Evolutionary conservation across 139 green algal species (phyloP).

Genomic region (Astrephomene gubernaculifera): DNA sequence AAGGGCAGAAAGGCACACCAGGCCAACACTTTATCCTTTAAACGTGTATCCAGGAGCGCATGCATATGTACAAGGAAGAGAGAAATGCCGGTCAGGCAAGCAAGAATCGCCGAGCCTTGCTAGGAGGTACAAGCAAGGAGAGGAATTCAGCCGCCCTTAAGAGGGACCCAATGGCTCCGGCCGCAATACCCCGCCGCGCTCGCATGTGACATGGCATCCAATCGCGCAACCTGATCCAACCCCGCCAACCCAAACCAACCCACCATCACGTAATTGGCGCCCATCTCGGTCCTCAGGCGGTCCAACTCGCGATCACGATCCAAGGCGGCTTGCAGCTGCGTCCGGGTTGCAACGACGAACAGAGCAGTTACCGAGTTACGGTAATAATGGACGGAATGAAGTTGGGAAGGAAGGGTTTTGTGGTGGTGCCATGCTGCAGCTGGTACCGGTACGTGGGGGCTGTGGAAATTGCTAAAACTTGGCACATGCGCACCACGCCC

Average conservation of each 20-base stretch:
- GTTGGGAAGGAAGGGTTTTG: neutral
- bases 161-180: neutral
- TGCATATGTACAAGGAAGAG: neutral
- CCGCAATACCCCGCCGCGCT: neutral
- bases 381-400: neutral
- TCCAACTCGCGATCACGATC: conserved; percentile 27
- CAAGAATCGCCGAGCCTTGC: neutral
- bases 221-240: neutral
- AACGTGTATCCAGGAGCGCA: too few relatives aligned
- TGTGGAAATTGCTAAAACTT: neutral
- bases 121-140: neutral
- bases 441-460: neutral
- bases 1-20: neutral
- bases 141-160: too few relatives aligned
- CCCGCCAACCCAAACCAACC: neutral
- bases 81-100: neutral
- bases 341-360: neutral
- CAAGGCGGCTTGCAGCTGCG: conserved; percentile 30
- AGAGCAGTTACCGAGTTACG: neutral
- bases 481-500: neutral
- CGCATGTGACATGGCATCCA: neutral
- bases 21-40: neutral
- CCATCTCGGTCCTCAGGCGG: conserved; percentile 23
- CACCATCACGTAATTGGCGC: conserved; percentile 29
- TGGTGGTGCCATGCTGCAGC: neutral